phyloP scores from a whole-genome alignment of 2,329 filamentous ascomycete species.

The Anthostomella pinea region DNA sequence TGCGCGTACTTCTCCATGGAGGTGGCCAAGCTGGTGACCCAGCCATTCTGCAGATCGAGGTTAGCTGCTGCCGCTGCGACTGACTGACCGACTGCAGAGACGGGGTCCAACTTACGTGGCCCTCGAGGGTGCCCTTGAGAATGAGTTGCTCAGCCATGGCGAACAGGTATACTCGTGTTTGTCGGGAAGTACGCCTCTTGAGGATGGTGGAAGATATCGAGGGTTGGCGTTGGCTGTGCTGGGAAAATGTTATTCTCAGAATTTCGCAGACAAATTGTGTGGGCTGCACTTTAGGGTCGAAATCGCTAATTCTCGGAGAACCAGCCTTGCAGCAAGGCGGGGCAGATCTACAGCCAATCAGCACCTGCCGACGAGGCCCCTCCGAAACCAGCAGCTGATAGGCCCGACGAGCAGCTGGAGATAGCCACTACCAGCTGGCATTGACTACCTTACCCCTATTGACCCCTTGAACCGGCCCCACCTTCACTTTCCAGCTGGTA shows the following conservation, averaged over 20 bases:
- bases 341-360: too few species aligned
- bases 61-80: too few species aligned
- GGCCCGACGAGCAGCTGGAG: too few species aligned
- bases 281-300: slow-evolving; percentile 34
- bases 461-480: too few species aligned
- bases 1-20: slow-evolving; percentile 91
- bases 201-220: slow-evolving; percentile 31
- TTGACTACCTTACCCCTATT: too few species aligned
- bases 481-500: too few species aligned
- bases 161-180: slow-evolving; percentile 36
- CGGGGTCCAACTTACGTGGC: slow-evolving; percentile 66
- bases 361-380: too few species aligned
- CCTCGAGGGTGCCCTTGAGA: slow-evolving; percentile 95
- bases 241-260: slow-evolving; percentile 21
- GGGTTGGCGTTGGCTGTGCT: slow-evolving; percentile 20
- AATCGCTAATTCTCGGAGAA: too few species aligned
- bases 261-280: slow-evolving; percentile 42
- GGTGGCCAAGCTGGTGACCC: slow-evolving; percentile 97
- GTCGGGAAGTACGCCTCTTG: slow-evolving; percentile 26
- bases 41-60: slow-evolving; percentile 68
- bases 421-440: too few species aligned
- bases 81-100: too few species aligned
- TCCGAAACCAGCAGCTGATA: too few species aligned
- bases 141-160: slow-evolving; percentile 90
- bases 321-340: too few species aligned